These are phyloP conservation scores for Nyssa sinensis DNA, from an alignment of 148 eudicot genomes.

Conservation along the genomic window DNA sequence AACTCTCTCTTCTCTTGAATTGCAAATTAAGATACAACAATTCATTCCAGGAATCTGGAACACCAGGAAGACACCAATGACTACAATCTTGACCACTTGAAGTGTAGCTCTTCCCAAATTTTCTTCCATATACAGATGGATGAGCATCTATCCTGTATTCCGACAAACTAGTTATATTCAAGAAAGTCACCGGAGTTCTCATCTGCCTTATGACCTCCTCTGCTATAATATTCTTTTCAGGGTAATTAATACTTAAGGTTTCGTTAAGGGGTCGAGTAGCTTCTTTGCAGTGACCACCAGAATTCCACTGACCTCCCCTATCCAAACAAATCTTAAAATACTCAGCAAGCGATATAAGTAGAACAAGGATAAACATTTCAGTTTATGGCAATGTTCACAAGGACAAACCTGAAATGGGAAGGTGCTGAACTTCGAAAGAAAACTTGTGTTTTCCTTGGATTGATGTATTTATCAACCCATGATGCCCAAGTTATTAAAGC, in stretches of 20 bases:
- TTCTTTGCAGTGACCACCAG: constrained; percentile 91
- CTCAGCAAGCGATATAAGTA: not conserved
- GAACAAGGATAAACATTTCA: not conserved
- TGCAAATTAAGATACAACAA: constrained; percentile 61
- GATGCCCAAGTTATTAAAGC: constrained; percentile 80
- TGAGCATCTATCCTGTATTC: constrained; percentile 83
- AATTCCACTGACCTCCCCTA: constrained; percentile 92
- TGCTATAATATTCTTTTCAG: constrained; percentile 56
- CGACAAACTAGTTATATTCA: constrained; percentile 68
- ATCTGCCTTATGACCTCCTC: constrained; percentile 56
- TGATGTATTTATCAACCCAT: constrained; percentile 70
- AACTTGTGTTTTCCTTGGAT: constrained; percentile 62
- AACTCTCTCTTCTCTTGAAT: constrained; percentile 20
- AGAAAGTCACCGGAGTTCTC: constrained; percentile 65
- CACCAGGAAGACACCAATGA: constrained; percentile 99
- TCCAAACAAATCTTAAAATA: constrained; percentile 18
- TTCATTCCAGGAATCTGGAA: constrained; percentile 93
- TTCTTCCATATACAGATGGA: constrained; percentile 78
- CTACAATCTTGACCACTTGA: constrained; percentile 80
- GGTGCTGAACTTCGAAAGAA: constrained; percentile 92
- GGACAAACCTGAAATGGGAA: constrained; percentile 83
- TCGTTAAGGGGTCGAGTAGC: constrained; percentile 53
- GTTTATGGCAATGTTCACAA: not conserved
- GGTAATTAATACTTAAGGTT: constrained; percentile 28
- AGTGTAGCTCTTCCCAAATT: constrained; percentile 24